These are phyloP conservation scores for Barnettozyma siamensis DNA, from an alignment of 805 yeast genomes.

Conservation along the genomic window DNA sequence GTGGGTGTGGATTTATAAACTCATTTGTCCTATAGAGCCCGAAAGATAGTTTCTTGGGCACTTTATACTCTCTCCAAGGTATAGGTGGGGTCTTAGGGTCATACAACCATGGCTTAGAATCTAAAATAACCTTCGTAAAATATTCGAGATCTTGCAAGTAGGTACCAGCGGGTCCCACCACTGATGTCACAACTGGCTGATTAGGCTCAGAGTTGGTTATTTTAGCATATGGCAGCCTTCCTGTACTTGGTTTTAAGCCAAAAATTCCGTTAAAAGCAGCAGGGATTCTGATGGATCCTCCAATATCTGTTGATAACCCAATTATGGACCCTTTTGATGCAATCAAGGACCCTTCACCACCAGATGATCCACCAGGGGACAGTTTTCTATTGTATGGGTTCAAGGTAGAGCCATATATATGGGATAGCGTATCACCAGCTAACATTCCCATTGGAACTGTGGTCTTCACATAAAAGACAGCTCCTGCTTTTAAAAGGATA, in stretches of 20 bases:
- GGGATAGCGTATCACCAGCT: constrained; percentile 60
- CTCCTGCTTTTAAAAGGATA: constrained; percentile 30
- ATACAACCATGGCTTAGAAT: constrained; percentile 50
- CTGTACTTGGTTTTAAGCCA: constrained; percentile 58
- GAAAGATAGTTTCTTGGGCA: constrained; percentile 32
- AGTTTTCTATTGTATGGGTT: constrained; percentile 52
- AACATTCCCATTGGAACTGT: constrained; percentile 63
- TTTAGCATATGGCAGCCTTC: constrained; percentile 37
- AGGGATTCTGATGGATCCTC: constrained; percentile 64
- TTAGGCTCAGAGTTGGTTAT: constrained; percentile 14
- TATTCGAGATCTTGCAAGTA: constrained; percentile 58
- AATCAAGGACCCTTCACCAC: constrained; percentile 64
- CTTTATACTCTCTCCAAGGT: constrained; percentile 38
- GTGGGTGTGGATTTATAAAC: constrained; percentile 47
- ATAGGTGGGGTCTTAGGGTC: constrained; percentile 48
- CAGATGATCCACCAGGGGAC: constrained; percentile 68
- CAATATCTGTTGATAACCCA: constrained; percentile 66
- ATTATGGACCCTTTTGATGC: constrained; percentile 54
- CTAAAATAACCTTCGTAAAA: constrained; percentile 50
- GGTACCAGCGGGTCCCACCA: constrained; percentile 63
- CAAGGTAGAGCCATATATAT: constrained; percentile 51
- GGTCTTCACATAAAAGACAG: constrained; percentile 59
- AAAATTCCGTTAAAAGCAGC: constrained; percentile 57
- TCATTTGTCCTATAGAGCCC: constrained; percentile 40
- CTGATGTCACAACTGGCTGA: constrained; percentile 47